A percentile compares a stretch with the other conserved stretches of the same genome.
These are phyloP conservation scores for Chenopodium berlandieri DNA, from an alignment of 148 eudicot genomes.

Conservation along the genomic window DNA sequence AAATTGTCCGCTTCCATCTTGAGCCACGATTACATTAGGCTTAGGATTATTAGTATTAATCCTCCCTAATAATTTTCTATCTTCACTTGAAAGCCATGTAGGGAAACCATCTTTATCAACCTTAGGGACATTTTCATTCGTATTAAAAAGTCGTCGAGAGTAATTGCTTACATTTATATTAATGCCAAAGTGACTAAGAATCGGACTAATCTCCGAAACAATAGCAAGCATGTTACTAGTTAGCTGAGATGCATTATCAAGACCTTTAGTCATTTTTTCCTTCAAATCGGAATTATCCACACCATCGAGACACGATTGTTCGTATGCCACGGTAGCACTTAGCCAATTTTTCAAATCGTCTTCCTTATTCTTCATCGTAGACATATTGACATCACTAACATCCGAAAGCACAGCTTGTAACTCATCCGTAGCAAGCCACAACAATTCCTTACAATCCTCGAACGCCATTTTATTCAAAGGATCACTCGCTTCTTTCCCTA, in stretches of 20 bases:
- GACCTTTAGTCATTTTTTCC: conserved; percentile 28
- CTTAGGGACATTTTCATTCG: not conserved
- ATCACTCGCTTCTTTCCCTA: conserved; percentile 29
- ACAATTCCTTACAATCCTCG: conserved; percentile 55
- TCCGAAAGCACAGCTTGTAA: conserved; percentile 28
- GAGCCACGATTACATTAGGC: conserved; percentile 62
- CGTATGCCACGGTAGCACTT: conserved; percentile 47
- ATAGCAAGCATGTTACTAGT: conserved; percentile 61
- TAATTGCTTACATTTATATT: not conserved
- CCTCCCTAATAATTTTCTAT: conserved; percentile 38
- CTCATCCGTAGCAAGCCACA: conserved; percentile 42
- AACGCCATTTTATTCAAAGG: conserved; percentile 37
- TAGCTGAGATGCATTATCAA: conserved; percentile 40
- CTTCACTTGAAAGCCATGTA: conserved; percentile 42
- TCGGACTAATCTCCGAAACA: conserved; percentile 24
- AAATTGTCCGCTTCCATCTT: conserved; percentile 68
- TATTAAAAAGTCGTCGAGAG: conserved; percentile 33
- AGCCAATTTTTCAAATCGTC: conserved; percentile 62
- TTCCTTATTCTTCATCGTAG: conserved; percentile 22
- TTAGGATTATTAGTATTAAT: conserved; percentile 11
- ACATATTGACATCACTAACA: conserved; percentile 16
- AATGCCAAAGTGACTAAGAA: conserved; percentile 33
- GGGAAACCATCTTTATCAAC: conserved; percentile 37
- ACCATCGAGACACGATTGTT: conserved; percentile 56
- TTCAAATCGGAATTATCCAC: conserved; percentile 29